Base-by-base conservation (phyloP, 768 basidiomycete species). In the Tulasnella sp. region DNA sequence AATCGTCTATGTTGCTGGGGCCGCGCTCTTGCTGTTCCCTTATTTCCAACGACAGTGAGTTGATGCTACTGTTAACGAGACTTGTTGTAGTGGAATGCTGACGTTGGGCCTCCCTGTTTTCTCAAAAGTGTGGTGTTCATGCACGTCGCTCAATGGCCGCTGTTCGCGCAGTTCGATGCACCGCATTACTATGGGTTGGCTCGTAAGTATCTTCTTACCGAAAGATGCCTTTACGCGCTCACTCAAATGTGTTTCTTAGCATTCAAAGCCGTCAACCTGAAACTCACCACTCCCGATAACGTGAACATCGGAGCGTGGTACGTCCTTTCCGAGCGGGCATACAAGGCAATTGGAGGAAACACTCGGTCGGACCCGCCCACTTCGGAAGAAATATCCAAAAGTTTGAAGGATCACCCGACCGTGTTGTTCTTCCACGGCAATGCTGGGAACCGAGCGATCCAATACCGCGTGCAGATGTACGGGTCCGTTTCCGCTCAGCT, bases 381-480 rank as follows among this genome's bases (percentile, higher is more conserved):
- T 23, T 83, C 86, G 20, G 81, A 84, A 3, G 86, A 87, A 61
- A 85, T 94, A 46, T 82, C 86, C 20, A 80, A 85, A 26, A 91
- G 93, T 1, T 83, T 96, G 23, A 83, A 85, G 16, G 80, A 85
- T 0, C 84, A 87, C 37, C 94, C 94, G 0, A 96, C 92, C 0
- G 85, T 97, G n/a, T 86, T 98, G n/a, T 97, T 93, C 85, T 86
- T 96, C 61, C 97, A 98, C 80, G 97, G 97, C 13, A 97, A 97
- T 80, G 92, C 91, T 0, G 96, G 87, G 0, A 95, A 93, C 0
- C 89, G 96, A 20, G 93, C 93, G 0, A 86, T 89, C 7, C 80
- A 85, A 0, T 87, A 86, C 57, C 92, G 96, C 15, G 86, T 96
- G n/a, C 87, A 86, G 23, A 87, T 90, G 51, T 94, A 94, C 82